Evolutionary conservation across 2,329 filamentous ascomycete species (phyloP).

Genomic region (Aureobasidium melanogenum): DNA sequence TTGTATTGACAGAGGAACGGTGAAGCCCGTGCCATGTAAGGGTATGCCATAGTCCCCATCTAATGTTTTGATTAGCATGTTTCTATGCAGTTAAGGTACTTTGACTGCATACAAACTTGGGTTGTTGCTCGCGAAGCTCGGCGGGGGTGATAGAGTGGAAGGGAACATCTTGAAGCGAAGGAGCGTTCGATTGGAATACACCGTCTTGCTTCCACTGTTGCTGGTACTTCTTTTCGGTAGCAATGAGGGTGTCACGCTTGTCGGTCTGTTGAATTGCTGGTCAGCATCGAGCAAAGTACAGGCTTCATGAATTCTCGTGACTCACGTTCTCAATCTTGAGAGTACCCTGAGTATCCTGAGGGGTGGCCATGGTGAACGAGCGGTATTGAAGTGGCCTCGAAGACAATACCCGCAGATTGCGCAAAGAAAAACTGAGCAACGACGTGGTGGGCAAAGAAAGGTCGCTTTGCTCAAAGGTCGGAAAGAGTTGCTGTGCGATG

Average conservation of each 20-base stretch:
- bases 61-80: too few relatives aligned
- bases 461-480: background rate
- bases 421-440: constrained; percentile 13
- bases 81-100: too few relatives aligned
- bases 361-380: constrained; percentile 38
- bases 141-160: constrained; percentile 63
- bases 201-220: constrained; percentile 66
- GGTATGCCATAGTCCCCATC: constrained; percentile 67
- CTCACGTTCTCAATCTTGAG: constrained; percentile 55
- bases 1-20: background rate
- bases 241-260: constrained; percentile 74
- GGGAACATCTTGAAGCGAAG: constrained; percentile 67
- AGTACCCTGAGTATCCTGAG: constrained; percentile 50
- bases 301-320: background rate
- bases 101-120: constrained; percentile 68
- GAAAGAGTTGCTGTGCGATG: background rate
- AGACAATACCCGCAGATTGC: constrained; percentile 23
- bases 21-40: constrained; percentile 50
- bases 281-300: background rate
- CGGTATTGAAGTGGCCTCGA: constrained; percentile 18
- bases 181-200: constrained; percentile 81
- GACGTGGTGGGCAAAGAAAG: constrained; percentile 9
- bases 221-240: constrained; percentile 88
- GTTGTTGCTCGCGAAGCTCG: constrained; percentile 69
- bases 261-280: constrained; percentile 53